phyloP scores from a whole-genome alignment of 169 alveolate genomes.

The Babesia divergens region DNA sequence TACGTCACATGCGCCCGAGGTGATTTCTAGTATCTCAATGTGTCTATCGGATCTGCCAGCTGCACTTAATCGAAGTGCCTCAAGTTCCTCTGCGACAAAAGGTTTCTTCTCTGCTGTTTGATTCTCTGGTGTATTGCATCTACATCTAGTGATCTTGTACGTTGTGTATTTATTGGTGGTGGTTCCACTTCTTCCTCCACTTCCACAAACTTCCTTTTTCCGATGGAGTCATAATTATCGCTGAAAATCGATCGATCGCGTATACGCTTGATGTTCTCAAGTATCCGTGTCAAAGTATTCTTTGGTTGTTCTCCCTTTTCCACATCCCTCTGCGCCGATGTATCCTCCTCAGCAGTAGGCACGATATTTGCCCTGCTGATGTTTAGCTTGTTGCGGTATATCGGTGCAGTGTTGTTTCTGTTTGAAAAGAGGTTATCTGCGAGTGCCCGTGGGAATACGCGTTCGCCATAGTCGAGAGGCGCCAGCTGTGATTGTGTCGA shows the following conservation, averaged over 20 bases:
- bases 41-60: no score
- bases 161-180: not conserved
- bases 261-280: constrained; percentile 23
- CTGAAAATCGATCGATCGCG: constrained; percentile 18
- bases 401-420: not conserved
- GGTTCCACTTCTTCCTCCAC: constrained; percentile 7
- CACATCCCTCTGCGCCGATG: not conserved
- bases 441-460: constrained; percentile 29
- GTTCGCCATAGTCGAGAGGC: constrained; percentile 14
- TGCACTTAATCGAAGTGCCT: constrained; percentile 18
- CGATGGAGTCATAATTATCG: not conserved
- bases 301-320: not conserved
- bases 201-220: constrained; percentile 17
- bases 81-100: constrained; percentile 28
- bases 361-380: not conserved
- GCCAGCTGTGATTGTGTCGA: not conserved
- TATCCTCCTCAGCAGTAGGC: not conserved
- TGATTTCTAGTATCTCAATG: no score
- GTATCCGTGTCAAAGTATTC: constrained; percentile 8
- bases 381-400: not conserved
- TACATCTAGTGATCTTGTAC: constrained; percentile 24
- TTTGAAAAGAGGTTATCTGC: constrained; percentile 25
- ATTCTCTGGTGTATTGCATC: constrained; percentile 46
- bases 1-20: no score
- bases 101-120: constrained; percentile 40